Evolutionary conservation across 1,284 basidiomycete species (phyloP).

Genomic region (Vanrija humicola): DNA sequence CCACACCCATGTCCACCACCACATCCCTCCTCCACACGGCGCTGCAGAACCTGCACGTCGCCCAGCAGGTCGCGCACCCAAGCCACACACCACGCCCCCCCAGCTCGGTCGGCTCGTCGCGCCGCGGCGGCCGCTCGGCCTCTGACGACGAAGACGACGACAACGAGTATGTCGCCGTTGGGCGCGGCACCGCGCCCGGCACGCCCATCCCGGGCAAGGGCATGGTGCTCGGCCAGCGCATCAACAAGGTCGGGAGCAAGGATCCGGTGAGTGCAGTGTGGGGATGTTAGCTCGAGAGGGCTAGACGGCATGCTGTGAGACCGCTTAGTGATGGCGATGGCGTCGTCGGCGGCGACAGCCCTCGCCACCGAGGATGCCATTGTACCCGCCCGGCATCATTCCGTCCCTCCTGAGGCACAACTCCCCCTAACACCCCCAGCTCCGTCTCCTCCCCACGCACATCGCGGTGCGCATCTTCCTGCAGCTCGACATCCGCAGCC

Average conservation of each 20-base stretch:
- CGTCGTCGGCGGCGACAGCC: background rate
- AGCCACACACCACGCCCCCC: constrained; percentile 33
- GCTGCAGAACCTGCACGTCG: constrained; percentile 46
- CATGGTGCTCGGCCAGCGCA: constrained; percentile 24
- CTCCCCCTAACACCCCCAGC: constrained; percentile 15
- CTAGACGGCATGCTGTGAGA: background rate
- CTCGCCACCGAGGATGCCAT: background rate
- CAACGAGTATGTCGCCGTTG: constrained; percentile 48
- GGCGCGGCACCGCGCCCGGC: constrained; percentile 42
- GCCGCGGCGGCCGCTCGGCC: constrained; percentile 16
- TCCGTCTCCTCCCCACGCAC: constrained; percentile 2
- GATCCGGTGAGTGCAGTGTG: constrained; percentile 39
- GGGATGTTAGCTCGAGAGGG: background rate
- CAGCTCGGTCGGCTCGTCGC: constrained; percentile 25
- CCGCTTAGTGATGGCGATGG: no score
- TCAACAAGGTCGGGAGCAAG: constrained; percentile 17
- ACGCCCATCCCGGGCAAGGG: constrained; percentile 33
- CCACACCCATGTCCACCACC: constrained; percentile 26
- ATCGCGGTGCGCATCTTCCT: constrained; percentile 67
- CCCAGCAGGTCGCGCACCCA: constrained; percentile 37
- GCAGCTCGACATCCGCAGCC: constrained; percentile 60
- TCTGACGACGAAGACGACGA: constrained; percentile 46
- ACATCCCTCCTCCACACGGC: constrained; percentile 48
- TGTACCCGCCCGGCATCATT: background rate
- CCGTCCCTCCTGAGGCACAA: background rate